These are phyloP conservation scores for Golubevia pallescens DNA, from an alignment of 1,284 basidiomycete genomes.

Conservation along the genomic window DNA sequence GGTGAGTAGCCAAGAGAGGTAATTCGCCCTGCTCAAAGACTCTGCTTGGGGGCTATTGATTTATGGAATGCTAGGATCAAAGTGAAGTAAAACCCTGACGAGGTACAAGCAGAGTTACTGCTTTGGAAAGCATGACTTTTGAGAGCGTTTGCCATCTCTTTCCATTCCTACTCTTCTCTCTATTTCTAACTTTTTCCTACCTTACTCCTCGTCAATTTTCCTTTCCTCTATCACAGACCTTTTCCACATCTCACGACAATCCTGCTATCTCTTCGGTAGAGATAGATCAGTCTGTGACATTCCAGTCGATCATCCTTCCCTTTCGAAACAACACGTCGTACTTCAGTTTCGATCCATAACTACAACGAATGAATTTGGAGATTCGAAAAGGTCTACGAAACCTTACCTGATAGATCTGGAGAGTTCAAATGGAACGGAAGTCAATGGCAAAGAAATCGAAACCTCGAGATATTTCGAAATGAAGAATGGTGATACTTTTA, in stretches of 20 bases:
- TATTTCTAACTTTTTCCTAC: too few species aligned
- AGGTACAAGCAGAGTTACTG: too few species aligned
- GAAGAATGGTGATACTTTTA: conserved; percentile 73
- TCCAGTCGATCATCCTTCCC: conserved; percentile 89
- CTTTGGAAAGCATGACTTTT: too few species aligned
- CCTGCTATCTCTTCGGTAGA: conserved; percentile 89
- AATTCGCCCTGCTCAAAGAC: too few species aligned
- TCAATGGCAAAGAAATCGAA: conserved; percentile 86
- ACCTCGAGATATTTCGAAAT: conserved; percentile 89
- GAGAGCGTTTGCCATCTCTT: too few species aligned
- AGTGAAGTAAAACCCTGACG: too few species aligned
- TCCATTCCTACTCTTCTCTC: conserved; percentile 4
- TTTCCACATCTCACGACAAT: conserved; percentile 87
- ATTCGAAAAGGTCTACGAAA: conserved; percentile 68
- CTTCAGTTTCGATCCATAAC: conserved; percentile 89
- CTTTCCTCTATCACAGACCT: conserved; percentile 70
- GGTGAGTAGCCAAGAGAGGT: conserved; percentile 79
- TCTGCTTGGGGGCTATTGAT: too few species aligned
- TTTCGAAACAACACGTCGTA: conserved; percentile 97
- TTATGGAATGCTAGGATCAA: too few species aligned
- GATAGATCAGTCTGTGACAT: conserved; percentile 78
- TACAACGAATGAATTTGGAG: conserved; percentile 86
- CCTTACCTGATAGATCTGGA: conserved; percentile 74
- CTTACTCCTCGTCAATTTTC: neutral
- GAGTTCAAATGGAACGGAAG: conserved; percentile 90